Evolutionary conservation across 805 yeast species (phyloP).

Genomic region (Pichia paraexigua): DNA sequence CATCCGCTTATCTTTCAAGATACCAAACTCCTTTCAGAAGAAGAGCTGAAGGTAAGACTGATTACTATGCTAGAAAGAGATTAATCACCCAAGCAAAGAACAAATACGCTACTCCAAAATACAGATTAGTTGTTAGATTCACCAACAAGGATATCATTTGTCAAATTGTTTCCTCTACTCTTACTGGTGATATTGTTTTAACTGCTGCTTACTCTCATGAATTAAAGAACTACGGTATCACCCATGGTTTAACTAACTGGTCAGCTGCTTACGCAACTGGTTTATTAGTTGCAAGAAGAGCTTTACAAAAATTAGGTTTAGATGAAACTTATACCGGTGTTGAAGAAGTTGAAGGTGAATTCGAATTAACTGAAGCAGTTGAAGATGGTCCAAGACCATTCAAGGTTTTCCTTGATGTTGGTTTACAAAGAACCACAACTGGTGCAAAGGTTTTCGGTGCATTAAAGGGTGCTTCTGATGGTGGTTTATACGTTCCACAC

Average conservation of each 20-base stretch:
- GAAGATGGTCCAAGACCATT: slow-evolving; percentile 99
- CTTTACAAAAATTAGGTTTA: slow-evolving; percentile 92
- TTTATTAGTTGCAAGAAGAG: slow-evolving; percentile 97
- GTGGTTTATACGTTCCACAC: slow-evolving; percentile 99
- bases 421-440: slow-evolving; percentile 99
- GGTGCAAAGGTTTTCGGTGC: slow-evolving; percentile 99
- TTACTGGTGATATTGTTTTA: slow-evolving; percentile 93
- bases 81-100: slow-evolving; percentile 99
- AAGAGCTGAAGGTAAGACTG: slow-evolving; percentile 99
- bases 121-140: slow-evolving; percentile 99
- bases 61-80: slow-evolving; percentile 99
- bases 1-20: slow-evolving; percentile 96
- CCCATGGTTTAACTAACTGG: slow-evolving; percentile 99
- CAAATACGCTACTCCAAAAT: slow-evolving; percentile 98
- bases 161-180: slow-evolving; percentile 93
- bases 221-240: slow-evolving; percentile 95
- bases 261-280: slow-evolving; percentile 99
- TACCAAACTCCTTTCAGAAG: slow-evolving; percentile 99
- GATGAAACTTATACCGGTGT: slow-evolving; percentile 98
- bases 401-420: slow-evolving; percentile 98
- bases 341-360: slow-evolving; percentile 99
- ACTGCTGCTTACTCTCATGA: slow-evolving; percentile 99
- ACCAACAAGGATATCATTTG: slow-evolving; percentile 99
- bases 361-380: slow-evolving; percentile 95
- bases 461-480: slow-evolving; percentile 99